Conservation (phyloP, 2,329 filamentous ascomycete genomes). For the Taxawa tesnikishii region DNA sequence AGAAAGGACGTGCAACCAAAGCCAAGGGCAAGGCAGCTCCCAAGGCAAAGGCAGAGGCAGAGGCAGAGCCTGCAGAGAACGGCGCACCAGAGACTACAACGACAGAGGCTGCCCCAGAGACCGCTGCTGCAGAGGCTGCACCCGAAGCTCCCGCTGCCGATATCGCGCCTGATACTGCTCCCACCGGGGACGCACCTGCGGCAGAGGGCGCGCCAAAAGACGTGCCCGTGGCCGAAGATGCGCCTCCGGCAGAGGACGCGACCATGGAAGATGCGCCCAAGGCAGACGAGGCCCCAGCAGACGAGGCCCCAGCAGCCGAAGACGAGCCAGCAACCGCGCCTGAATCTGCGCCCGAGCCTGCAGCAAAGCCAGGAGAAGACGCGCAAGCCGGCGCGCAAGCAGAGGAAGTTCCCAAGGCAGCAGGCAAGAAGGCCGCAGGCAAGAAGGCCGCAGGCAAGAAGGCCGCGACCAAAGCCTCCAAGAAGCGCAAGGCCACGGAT, state of each 20-base stretch:
- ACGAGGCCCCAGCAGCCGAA: not conserved
- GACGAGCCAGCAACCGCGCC: not conserved
- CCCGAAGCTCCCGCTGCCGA: conserved; percentile 1
- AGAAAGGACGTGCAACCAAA: conserved; percentile 6
- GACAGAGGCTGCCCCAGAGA: conserved; percentile 1
- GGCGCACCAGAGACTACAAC: not conserved
- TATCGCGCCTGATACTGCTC: not conserved
- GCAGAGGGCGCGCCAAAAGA: conserved; percentile 1
- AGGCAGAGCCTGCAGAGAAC: conserved; percentile 3
- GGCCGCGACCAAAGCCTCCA: conserved; percentile 6
- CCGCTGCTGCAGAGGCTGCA: not conserved
- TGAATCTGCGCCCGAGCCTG: not conserved
- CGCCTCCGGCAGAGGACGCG: not conserved
- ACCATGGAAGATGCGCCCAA: not conserved
- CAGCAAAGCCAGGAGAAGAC: not conserved
- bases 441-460: not conserved
- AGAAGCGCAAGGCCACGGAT: conserved; percentile 12
- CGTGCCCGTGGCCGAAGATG: not conserved
- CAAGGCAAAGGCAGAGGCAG: conserved; percentile 3
- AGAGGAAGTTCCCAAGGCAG: not conserved
- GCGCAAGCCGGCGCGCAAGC: not conserved
- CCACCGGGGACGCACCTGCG: not conserved
- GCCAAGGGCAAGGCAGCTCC: conserved; percentile 3
- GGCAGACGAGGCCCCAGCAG: not conserved
- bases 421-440: not conserved